Base-by-base conservation (phyloP, 176 grass and related monocot species). In the Zea mays region DNA sequence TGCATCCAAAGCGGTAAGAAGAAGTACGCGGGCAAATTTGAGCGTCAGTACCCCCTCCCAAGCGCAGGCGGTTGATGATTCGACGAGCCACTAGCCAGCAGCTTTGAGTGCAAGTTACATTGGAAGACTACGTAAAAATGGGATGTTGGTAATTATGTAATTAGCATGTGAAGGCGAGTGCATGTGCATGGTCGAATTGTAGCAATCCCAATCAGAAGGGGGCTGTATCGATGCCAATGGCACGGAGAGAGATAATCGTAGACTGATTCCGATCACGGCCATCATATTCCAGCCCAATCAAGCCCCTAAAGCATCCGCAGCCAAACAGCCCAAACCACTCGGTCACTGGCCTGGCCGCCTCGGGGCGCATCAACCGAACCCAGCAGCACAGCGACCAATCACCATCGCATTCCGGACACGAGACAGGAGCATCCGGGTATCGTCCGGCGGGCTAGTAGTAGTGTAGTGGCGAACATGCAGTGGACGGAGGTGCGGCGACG, bases 231-330 rank as follows among this genome's bases (percentile, higher is more conserved):
- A 46, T 13, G 16, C 0, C 11, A 65, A 43, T 6, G 76, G 4
- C 38, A 38, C 54, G 2, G 44, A 13, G 55, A 58, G 3, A 40
- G 27, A 27, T 27, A 27, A 27, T 27, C 27, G 27, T 27, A 27
- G 27, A 27, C 27, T 8, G 5, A 51, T 35, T 15, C 11, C 74
- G 62, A 74, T 83, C 54, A 40, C 75, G 5, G 27, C 39, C 17
- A 43, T 17, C 34, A 65, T 33, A 45, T 21, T 83, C 68, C 36
- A 62, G 67, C 12, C 81, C 69, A 74, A 74, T 61, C 19, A 61
- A 27, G 10, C 14, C 1, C 46, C 17, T 4, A 27, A 21, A 61
- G 3, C 7, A 15, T 35, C 67, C 67, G 6, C 14, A 2, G 9
- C 14, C 51, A 27, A 55, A n/a, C 16, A 0, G 36, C 36, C 8